phyloP scores from a whole-genome alignment of 2,329 filamentous ascomycete genomes.

The Fusarium concolor region DNA sequence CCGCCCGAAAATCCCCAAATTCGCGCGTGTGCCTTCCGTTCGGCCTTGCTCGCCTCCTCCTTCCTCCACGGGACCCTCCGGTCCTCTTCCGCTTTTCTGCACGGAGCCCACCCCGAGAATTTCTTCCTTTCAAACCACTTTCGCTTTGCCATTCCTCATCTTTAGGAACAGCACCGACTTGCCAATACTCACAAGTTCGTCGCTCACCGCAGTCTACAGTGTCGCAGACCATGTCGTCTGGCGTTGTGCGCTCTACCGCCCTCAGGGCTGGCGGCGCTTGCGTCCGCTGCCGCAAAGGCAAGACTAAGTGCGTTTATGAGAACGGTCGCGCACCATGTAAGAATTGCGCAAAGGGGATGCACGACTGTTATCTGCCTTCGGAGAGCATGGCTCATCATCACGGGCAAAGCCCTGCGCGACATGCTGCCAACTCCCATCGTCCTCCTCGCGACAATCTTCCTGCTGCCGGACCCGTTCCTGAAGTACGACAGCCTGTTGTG shows the following conservation, averaged over 20 bases:
- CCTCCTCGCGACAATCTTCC: constrained; percentile 66
- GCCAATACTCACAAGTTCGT: neutral
- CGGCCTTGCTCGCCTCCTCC: constrained; percentile 35
- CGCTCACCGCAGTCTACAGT: constrained; percentile 1
- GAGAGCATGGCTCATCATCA: constrained; percentile 70
- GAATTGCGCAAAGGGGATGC: constrained; percentile 73
- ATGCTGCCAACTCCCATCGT: constrained; percentile 58
- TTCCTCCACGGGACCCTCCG: constrained; percentile 38
- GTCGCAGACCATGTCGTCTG: constrained; percentile 56
- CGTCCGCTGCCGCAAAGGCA: constrained; percentile 72
- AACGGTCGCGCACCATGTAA: constrained; percentile 72
- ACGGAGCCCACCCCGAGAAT: constrained; percentile 36
- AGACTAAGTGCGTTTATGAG: constrained; percentile 73
- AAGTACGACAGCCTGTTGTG: constrained; percentile 57
- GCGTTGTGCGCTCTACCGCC: constrained; percentile 67
- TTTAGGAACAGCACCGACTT: constrained; percentile 4
- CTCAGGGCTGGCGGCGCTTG: constrained; percentile 71
- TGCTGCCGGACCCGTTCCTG: constrained; percentile 60
- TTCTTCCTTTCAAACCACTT: constrained; percentile 28
- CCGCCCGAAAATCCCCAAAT: constrained; percentile 34
- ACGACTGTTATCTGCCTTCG: constrained; percentile 71
- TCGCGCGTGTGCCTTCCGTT: constrained; percentile 39
- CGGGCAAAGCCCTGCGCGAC: constrained; percentile 67
- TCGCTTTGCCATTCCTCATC: constrained; percentile 11
- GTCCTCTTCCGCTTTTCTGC: constrained; percentile 37